Conservation (phyloP, 2,329 filamentous ascomycete species). For the Fusarium sacchari region DNA sequence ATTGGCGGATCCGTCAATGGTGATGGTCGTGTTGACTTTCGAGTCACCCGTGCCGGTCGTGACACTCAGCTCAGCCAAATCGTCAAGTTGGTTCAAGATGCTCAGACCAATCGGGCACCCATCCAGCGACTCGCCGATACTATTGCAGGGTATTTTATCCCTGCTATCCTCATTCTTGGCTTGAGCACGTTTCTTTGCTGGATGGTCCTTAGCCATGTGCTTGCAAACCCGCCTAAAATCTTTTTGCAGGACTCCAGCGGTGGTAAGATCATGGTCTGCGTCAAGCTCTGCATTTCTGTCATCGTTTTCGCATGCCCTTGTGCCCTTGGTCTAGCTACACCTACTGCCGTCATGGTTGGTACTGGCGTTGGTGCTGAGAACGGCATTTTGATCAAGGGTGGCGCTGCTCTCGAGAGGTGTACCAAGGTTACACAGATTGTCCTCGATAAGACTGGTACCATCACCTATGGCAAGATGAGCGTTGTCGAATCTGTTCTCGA, state of each 20-base stretch:
- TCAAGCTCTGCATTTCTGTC: conserved; percentile 97
- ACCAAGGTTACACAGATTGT: conserved; percentile 92
- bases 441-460: conserved; percentile 94
- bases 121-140: conserved; percentile 93
- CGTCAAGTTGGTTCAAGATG: conserved; percentile 97
- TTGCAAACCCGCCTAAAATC: conserved; percentile 86
- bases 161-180: conserved; percentile 85
- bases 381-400: conserved; percentile 97
- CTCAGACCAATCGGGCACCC: conserved; percentile 91
- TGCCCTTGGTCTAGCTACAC: conserved; percentile 93
- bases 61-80: conserved; percentile 98
- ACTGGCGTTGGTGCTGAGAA: conserved; percentile 96
- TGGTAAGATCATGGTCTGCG: conserved; percentile 93
- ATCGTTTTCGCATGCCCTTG: conserved; percentile 98
- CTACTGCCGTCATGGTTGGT: conserved; percentile 98
- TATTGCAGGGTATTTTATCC: conserved; percentile 94
- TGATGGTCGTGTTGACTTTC: conserved; percentile 89
- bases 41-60: conserved; percentile 89
- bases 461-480: conserved; percentile 95
- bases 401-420: conserved; percentile 87
- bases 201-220: conserved; percentile 93
- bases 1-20: conserved; percentile 98
- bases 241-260: conserved; percentile 84
- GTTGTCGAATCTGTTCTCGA: conserved; percentile 78
- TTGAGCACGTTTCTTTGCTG: conserved; percentile 86